phyloP scores from a whole-genome alignment of 2,329 filamentous ascomycete genomes.

The Acephala macrosclerotiorum region DNA sequence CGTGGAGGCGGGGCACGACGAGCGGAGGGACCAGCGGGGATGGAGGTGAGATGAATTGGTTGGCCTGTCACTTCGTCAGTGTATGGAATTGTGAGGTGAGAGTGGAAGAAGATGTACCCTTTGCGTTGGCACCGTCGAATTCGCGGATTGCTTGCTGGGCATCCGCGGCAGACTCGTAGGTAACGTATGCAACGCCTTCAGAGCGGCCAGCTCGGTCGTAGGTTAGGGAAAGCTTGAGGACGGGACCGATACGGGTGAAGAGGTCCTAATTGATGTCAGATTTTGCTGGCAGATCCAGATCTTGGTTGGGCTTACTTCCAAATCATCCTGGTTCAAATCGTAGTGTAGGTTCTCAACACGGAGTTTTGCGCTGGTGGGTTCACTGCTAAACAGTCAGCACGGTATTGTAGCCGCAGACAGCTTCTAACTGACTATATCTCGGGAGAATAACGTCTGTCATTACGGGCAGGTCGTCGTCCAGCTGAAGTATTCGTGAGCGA shows the following conservation, averaged over 20 bases:
- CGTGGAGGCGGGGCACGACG: constrained; percentile 58
- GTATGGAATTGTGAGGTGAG: not conserved
- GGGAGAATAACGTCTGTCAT: constrained; percentile 42
- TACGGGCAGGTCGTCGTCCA: constrained; percentile 37
- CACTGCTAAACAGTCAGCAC: constrained; percentile 44
- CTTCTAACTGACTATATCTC: constrained; percentile 39
- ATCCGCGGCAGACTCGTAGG: constrained; percentile 75
- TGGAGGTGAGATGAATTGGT: constrained; percentile 77
- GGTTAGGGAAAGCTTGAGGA: constrained; percentile 72
- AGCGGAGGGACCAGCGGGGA: constrained; percentile 58
- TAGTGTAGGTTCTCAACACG: constrained; percentile 93
- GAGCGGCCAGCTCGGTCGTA: constrained; percentile 92
- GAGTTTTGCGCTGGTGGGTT: constrained; percentile 70
- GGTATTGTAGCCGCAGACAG: not conserved
- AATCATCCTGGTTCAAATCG: constrained; percentile 84
- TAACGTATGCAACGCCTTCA: constrained; percentile 84
- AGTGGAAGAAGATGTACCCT: constrained; percentile 58
- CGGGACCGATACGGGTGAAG: constrained; percentile 78
- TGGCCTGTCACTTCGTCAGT: constrained; percentile 62
- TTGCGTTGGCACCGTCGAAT: constrained; percentile 90
- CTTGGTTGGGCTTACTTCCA: constrained; percentile 65
- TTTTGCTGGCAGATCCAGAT: not conserved
- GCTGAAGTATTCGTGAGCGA: constrained; percentile 38
- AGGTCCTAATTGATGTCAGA: constrained; percentile 67
- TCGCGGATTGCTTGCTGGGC: constrained; percentile 78